Base-by-base conservation (phyloP, 192 early-diverging fungal genomes). In the Chytriomyces sp. region DNA sequence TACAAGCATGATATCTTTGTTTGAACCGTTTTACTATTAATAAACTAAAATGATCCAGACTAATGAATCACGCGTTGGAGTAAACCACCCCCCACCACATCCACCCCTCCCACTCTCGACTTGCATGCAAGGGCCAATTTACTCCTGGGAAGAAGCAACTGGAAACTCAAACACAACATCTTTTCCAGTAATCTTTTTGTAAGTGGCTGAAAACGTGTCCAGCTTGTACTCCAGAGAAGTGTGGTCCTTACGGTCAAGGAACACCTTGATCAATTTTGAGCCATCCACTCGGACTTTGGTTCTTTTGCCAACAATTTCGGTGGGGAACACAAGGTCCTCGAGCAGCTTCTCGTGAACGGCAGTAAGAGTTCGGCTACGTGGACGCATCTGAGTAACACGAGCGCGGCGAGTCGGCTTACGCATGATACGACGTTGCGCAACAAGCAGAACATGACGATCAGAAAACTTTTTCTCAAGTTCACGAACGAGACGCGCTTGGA, bases 401-500 rank as follows among this genome's bases (percentile, higher is more conserved):
- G 92, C 91, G 76, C 90, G 89, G 83, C 94, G 93, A 80, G 91
- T 90, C 70, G 97, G 97, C 91, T 95, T 95, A 79, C 89, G 89
- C 86, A 98, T 87, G 87, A 99, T 97, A 80, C 95, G 93, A 76
- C 97, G 94, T 88, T 98, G 93, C 75, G 95, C 92, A 78, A 93
- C 81, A 72, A 99, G 92, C 79, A 99, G 89, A 68, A 99, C 93
- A 88, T 99, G 97, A 78, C 96, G 93, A 88, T 99, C 97, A 81
- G 95, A 95, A 92, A 99, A 97, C 93, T 99, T 99, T 94, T 99
- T 99, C 91, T 99, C 97, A 80, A 99, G 90, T 90, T 99, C 97
- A 85, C 97, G 95, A 80, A 95, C 95, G 67, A 99, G 92, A 82
- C 91, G 92, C 82, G 90, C 86, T 88, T 97, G 96, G 84, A 97